Conservation (phyloP, 163 green algal genomes). For the Coccomyxa subellipsoidea region DNA sequence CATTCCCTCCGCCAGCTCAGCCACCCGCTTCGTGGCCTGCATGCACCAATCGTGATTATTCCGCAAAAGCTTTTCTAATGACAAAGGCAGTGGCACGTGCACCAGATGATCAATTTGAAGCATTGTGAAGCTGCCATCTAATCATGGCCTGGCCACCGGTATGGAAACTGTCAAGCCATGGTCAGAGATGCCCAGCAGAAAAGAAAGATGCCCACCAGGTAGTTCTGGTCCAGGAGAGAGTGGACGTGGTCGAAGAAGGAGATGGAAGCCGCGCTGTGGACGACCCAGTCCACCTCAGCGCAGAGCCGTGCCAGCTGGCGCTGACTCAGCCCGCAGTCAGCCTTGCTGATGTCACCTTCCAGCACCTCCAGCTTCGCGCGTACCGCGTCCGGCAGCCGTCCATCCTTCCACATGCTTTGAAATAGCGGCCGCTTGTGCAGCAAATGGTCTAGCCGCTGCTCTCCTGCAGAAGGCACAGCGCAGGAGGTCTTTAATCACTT, state of each 20-base stretch:
- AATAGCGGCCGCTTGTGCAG: constrained; percentile 22
- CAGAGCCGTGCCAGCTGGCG: constrained; percentile 7
- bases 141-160: too few species aligned
- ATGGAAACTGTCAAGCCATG: too few species aligned
- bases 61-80: too few species aligned
- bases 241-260: constrained; percentile 60
- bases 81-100: too few species aligned
- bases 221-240: constrained; percentile 54
- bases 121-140: too few species aligned
- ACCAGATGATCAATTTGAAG: too few species aligned
- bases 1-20: constrained; percentile 35
- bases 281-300: constrained; percentile 20
- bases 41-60: neutral
- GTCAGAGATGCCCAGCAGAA: neutral
- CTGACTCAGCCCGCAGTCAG: constrained; percentile 28
- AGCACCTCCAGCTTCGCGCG: constrained; percentile 23
- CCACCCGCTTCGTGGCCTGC: constrained; percentile 36
- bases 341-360: constrained; percentile 36
- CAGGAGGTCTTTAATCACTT: too few species aligned
- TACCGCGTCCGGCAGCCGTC: neutral
- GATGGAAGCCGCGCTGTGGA: constrained; percentile 56
- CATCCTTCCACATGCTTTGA: constrained; percentile 6
- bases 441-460: constrained; percentile 17
- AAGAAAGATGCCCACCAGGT: constrained; percentile 20
- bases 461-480: too few species aligned